Evolutionary conservation across 73 alveolate species (phyloP), one percentile per base, ranked within the genome.

Genomic region (Paramecium primaurelia): DNA sequence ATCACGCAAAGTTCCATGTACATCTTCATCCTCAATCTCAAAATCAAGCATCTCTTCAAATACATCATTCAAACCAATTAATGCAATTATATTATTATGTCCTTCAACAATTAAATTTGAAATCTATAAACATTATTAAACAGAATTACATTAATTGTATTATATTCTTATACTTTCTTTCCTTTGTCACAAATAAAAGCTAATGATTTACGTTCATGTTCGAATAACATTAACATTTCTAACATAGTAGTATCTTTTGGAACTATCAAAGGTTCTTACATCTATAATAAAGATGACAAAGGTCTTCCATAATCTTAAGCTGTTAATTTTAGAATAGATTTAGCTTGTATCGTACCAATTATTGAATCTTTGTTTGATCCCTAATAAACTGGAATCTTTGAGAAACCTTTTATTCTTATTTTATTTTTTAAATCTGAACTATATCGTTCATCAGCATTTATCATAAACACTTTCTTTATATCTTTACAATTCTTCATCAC

Each of bases 351-450:
- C 11, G 95, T 93, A 7, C 98, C 98, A n/a, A 95, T 92, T 59
- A 95, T 92, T 77, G 92, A 77, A 44, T 68, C 89, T n/a, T 37
- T 73, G 40, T 86, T 36, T 54, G 73, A 25, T 59, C 95, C 73
- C 59, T 93, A 75, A 88, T 95, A 95, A 36, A 95, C 75, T 4
- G 98, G 98, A 42, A 95, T 94, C 12, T 93, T 73, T 42, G 96
- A 89, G 93, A 91, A 95, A 64, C 98, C 98, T 58, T 92, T 95
- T 42, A 87, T 47, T 42, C 86, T 69, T 36, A 95, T 77, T 86
- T 94, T 93, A 40, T 73, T 75, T 38, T 84, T 89, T 30, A 89
- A 88, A 38, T 94, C 92, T 88, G 92, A 86, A 38, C 93, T 75
- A 25, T 93, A 77, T 1, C 87, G 68, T 44, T 94, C 96, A 30